Conservation (phyloP, 352 stramenopile species). For the Phytophthora nicotianae region DNA sequence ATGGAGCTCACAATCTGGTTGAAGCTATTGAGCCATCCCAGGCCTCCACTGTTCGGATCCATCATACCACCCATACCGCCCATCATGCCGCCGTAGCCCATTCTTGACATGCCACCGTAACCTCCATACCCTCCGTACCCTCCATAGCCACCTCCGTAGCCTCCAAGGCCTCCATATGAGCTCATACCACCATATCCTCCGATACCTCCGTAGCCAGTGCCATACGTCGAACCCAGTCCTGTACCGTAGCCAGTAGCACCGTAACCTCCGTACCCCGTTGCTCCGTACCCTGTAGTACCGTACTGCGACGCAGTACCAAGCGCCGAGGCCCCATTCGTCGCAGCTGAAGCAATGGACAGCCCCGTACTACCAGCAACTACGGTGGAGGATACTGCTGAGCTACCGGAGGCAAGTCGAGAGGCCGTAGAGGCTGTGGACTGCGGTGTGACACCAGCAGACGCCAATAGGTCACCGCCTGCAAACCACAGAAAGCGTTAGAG, state of each 20-base stretch:
- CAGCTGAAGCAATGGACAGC: conserved; percentile 12
- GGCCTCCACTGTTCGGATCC: conserved; percentile 51
- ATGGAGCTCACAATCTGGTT: conserved; percentile 76
- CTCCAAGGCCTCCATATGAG: conserved; percentile 43
- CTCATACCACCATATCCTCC: conserved; percentile 39
- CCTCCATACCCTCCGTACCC: conserved; percentile 44
- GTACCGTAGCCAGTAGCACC: conserved; percentile 26
- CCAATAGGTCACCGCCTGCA: conserved; percentile 17
- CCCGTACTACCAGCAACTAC: conserved; percentile 7
- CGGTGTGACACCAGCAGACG: conserved; percentile 24
- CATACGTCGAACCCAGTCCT: conserved; percentile 33
- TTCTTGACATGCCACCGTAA: conserved; percentile 42
- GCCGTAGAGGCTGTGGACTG: conserved; percentile 21
- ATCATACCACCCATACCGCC: conserved; percentile 46
- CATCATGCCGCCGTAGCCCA: conserved; percentile 42
- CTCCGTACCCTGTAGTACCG: conserved; percentile 26
- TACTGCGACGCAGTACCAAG: conserved; percentile 22
- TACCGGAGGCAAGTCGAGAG: conserved; percentile 12
- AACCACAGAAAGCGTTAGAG: conserved; percentile 1
- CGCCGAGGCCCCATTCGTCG: conserved; percentile 12
- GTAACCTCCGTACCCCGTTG: conserved; percentile 26
- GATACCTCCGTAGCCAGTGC: conserved; percentile 34
- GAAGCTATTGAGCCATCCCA: conserved; percentile 70
- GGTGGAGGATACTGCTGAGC: conserved; percentile 5
- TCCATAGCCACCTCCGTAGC: conserved; percentile 40